Conservation (phyloP, 78 protist genomes). For the Planoprotostelium fungivorum region DNA sequence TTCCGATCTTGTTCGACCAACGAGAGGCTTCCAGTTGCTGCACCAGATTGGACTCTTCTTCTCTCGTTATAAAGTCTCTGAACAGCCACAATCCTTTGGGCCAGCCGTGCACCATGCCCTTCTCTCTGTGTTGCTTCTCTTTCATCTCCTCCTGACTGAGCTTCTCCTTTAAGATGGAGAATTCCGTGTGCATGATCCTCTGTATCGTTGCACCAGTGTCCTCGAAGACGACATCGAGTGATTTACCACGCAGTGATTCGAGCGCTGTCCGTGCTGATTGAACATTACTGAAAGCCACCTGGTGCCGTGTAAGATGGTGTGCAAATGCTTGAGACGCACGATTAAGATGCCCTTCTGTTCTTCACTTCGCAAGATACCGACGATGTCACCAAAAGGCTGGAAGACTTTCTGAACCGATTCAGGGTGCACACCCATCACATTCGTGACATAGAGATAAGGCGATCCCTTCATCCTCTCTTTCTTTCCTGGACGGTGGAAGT, state of each 20-base stretch:
- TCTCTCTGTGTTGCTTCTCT: not conserved
- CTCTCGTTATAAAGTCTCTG: not conserved
- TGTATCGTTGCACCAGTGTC: not conserved
- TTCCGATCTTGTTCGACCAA: not conserved
- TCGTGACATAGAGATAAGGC: not conserved
- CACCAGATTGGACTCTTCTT: not conserved
- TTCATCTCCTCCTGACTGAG: not conserved
- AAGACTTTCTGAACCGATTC: not conserved
- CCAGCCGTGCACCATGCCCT: not conserved
- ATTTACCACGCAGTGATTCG: not conserved
- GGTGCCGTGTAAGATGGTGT: not conserved
- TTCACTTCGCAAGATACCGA: not conserved
- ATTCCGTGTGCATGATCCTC: not conserved
- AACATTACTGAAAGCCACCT: not conserved
- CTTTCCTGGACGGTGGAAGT: not conserved
- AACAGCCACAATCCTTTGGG: not conserved
- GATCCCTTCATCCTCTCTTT: not conserved
- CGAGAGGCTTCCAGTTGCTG: not conserved
- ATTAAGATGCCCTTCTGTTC: not conserved
- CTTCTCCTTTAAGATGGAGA: not conserved
- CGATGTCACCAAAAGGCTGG: not conserved
- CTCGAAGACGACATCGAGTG: no score
- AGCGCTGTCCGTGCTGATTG: not conserved
- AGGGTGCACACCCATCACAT: not conserved
- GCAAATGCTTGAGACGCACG: not conserved